A percentile compares a stretch with the other conserved stretches of the same genome.
Evolutionary conservation across 148 eudicot genomes (phyloP).

Genomic region (Silene uniflora): DNA sequence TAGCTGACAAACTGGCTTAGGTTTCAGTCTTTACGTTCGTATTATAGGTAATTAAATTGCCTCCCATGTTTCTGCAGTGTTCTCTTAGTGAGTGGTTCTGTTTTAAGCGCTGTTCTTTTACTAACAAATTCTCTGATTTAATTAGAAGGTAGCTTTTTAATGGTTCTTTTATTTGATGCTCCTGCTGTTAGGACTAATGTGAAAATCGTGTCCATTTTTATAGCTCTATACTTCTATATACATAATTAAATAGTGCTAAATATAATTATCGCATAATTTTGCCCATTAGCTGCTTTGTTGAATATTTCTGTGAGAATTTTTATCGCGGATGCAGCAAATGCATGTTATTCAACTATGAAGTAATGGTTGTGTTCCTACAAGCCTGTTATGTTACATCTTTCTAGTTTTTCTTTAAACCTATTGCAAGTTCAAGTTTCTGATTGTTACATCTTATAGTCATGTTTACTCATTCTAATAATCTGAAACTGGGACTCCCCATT

Average conservation of each 20-base stretch:
- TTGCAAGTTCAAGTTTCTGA: background rate
- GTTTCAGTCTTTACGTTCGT: background rate
- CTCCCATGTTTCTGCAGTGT: background rate
- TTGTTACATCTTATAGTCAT: too few species aligned
- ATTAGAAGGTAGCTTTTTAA: slow-evolving; percentile 51
- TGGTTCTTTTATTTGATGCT: slow-evolving; percentile 5
- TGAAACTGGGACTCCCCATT: too few species aligned
- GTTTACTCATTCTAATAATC: too few species aligned
- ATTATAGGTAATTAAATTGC: background rate
- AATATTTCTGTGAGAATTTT: background rate
- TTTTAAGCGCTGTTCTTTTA: background rate
- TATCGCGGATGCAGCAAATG: background rate
- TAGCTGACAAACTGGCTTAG: background rate
- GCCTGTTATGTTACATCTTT: slow-evolving; percentile 6
- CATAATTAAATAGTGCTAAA: too few species aligned
- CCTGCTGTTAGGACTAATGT: slow-evolving; percentile 2
- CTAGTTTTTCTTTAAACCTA: background rate
- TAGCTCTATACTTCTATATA: background rate
- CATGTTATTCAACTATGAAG: background rate
- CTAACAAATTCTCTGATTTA: slow-evolving; percentile 23
- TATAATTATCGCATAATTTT: too few species aligned
- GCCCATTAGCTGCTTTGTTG: too few species aligned
- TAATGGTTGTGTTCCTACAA: background rate
- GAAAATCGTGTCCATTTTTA: background rate
- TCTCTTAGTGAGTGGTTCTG: background rate